Evolutionary conservation across 371 early-diverging fungal species (phyloP), one percentile per base, ranked within the genome.

Genomic region (Blakeslea trispora): DNA sequence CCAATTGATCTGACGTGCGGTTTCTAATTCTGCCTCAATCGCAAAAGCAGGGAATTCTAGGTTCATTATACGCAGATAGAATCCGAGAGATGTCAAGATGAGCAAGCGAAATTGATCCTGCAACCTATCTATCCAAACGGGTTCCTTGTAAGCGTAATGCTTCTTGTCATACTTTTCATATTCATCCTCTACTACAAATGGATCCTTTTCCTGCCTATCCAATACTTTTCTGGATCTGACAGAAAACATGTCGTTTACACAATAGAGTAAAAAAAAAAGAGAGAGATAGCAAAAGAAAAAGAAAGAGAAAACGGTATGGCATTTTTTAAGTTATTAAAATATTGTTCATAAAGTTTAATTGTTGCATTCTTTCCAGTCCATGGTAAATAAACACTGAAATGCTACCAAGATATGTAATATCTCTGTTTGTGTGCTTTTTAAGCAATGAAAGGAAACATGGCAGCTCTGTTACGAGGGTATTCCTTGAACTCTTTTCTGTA

Each of bases 401-500:
- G 35, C 10, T 39, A 23, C 17, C 13, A 41, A 28, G 10, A 37
- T 37, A 13, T 34, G 6, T 28, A 15, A 42, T 41, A 39, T 51
- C 45, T 35, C 23, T 28, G 28, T 42, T 56, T 13, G 5, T 10
- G 37, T 13, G 40, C 3, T 44, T 24, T 54, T 81, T 83, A 91
- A 40, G 81, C 81, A 49, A 95, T 55, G 58, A 89, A 91, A n/a
- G 98, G 98, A 73, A 97, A 79, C 72, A 97, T 83, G 50, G 92
- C 87, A 68, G 87, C 93, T 71, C 98, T 86, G 62, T 83, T 81
- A 64, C 88, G 89, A 58, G 98, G 98, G 61, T 96, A 97, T 61
- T 90, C 84, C 15, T 88, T 82, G 77, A 98, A 98, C 62, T 98
- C 98, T 61, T 91, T 91, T 53, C 67, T 78, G 74, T 98, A 98